Base-by-base conservation (phyloP, 164 flowering plant species). In the Kingdonia uniflora region DNA sequence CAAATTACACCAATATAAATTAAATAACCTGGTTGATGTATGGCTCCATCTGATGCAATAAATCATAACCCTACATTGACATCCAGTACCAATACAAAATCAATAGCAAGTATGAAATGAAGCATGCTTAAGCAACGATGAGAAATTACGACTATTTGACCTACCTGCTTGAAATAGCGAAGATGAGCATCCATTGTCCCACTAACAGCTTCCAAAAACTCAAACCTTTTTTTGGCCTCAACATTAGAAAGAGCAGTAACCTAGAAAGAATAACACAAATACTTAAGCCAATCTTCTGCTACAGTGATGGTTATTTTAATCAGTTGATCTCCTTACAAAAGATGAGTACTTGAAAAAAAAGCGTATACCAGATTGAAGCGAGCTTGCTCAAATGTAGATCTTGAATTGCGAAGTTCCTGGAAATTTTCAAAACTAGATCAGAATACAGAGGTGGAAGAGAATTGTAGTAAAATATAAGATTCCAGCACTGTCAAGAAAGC, bases 161-260 rank as follows among this genome's bases (percentile, higher is more conserved):
- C 1, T 46, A 85, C 98, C 84, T 92, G 97, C 69, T 89, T 88
- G 66, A 89, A 94, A 62, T 81, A 94, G 40, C 91, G 89, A 62
- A 94, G 95, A 75, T 94, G 97, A 40, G 97, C 95, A 68, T 84
- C 97, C 96, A 94, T 89, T 26, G 92, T 80, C 26, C 89, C 94
- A 69, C 97, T 84, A 58, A 94, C 95, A 53, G 96, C 89, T 74
- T 94, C 99, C 73, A 94, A 61, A 64, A 94, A 94, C 66, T 94
- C 99, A 75, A 78, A 94, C 67, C 95, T 83, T 63, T 89, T 94
- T 61, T 86, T 88, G 8, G 97, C 95, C 49, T 94, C 99, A 62
- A 89, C 84, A 65, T 71, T 74, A 17, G 97, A 84, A 72, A 94
- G 82, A 49, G 92, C 80, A 62, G 87, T 78, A 42, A 94, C 87